These are phyloP conservation scores for Yarrowia alimentaria DNA, from an alignment of 805 yeast genomes.

Conservation along the genomic window DNA sequence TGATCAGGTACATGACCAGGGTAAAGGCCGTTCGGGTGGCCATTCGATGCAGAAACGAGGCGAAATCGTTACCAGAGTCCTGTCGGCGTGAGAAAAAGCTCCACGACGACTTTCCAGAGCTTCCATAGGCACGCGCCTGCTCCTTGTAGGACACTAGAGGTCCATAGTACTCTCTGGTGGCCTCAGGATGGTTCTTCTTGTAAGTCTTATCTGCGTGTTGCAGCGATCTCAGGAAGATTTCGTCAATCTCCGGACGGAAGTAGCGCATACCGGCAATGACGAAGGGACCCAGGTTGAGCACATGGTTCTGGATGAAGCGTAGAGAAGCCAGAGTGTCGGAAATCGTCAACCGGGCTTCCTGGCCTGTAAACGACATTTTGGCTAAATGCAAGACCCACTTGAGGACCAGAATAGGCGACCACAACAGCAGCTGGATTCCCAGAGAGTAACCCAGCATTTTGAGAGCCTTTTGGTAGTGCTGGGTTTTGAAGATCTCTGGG, in stretches of 20 bases:
- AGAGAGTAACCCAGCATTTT: slow-evolving; percentile 44
- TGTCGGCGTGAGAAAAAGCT: no score
- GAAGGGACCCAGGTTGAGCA: slow-evolving; percentile 46
- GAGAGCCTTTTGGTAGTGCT: slow-evolving; percentile 43
- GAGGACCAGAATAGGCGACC: slow-evolving; percentile 37
- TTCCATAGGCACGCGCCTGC: slow-evolving; percentile 7
- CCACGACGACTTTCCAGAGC: background rate
- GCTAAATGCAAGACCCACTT: slow-evolving; percentile 34
- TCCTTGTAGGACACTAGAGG: slow-evolving; percentile 9
- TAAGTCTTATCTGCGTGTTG: slow-evolving; percentile 44
- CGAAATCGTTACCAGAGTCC: slow-evolving; percentile 7
- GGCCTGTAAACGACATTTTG: background rate
- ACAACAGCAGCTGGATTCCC: slow-evolving; percentile 41
- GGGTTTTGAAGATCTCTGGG: slow-evolving; percentile 42
- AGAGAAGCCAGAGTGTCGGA: slow-evolving; percentile 35
- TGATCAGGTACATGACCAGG: slow-evolving; percentile 40
- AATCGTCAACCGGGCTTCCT: slow-evolving; percentile 28
- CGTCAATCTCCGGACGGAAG: slow-evolving; percentile 44
- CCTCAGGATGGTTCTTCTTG: slow-evolving; percentile 43
- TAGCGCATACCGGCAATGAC: slow-evolving; percentile 42
- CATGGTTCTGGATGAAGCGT: slow-evolving; percentile 41
- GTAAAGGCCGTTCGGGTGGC: slow-evolving; percentile 36
- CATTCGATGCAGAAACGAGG: slow-evolving; percentile 29
- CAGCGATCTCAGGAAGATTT: slow-evolving; percentile 44
- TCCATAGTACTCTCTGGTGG: slow-evolving; percentile 34